These are phyloP conservation scores for Phytophthora megakarya DNA, from an alignment of 352 stramenopile genomes.

Conservation along the genomic window DNA sequence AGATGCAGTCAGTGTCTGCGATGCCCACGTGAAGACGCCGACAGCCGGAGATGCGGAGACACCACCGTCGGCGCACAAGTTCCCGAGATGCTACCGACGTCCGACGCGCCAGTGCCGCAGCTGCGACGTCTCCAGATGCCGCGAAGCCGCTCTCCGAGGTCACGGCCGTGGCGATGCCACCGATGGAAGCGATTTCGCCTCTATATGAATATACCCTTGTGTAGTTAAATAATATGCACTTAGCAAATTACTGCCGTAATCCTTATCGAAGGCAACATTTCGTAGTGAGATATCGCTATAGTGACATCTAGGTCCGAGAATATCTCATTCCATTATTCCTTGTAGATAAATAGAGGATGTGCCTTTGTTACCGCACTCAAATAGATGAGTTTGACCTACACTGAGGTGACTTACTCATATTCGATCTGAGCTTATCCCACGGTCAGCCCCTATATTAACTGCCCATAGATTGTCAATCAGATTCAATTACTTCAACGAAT, in stretches of 20 bases:
- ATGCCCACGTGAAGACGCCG: too few species aligned
- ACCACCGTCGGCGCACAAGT: too few species aligned
- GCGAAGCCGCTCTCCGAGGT: too few species aligned
- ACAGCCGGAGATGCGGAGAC: too few species aligned
- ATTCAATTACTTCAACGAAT: constrained; percentile 7
- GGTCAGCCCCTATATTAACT: constrained; percentile 20
- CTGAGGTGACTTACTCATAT: constrained; percentile 13
- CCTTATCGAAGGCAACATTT: constrained; percentile 21
- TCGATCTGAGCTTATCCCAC: constrained; percentile 13
- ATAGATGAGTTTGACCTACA: constrained; percentile 9
- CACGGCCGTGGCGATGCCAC: too few species aligned
- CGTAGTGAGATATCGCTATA: constrained; percentile 17
- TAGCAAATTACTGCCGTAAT: constrained; percentile 20
- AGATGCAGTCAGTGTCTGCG: too few species aligned
- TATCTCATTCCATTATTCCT: constrained; percentile 11
- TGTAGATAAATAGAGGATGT: constrained; percentile 10
- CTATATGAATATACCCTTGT: constrained; percentile 22
- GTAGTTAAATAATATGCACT: constrained; percentile 25
- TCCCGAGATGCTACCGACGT: too few species aligned
- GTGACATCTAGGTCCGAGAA: constrained; percentile 7
- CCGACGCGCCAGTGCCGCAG: too few species aligned
- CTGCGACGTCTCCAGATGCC: too few species aligned
- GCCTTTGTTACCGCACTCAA: constrained; percentile 10
- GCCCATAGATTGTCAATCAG: constrained; percentile 15
- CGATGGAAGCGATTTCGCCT: too few species aligned